Percentiles rank a stretch among this genome's conserved stretches.
Conservation (phyloP, 331 rosid species). For the Malus hybrid region DNA sequence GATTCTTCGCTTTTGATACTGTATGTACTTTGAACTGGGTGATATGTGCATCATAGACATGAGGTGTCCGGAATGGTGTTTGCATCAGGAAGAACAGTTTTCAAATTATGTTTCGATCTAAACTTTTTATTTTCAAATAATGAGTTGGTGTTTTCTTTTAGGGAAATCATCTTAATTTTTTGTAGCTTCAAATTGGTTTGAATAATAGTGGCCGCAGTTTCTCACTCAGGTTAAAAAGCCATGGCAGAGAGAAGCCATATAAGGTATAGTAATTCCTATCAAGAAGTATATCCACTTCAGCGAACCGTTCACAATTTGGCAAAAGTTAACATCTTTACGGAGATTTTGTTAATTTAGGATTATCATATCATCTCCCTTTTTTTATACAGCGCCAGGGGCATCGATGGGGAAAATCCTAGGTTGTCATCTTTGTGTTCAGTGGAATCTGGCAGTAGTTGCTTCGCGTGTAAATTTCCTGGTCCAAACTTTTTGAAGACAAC, state of each 20-base stretch:
- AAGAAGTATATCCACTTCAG: neutral
- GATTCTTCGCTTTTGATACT: neutral
- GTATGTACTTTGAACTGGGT: neutral
- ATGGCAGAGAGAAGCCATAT: neutral
- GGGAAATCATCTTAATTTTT: neutral
- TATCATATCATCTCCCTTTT: neutral
- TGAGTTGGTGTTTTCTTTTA: neutral
- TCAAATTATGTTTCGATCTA: neutral
- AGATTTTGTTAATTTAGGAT: conserved; percentile 2
- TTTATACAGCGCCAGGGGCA: conserved; percentile 24
- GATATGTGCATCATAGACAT: neutral
- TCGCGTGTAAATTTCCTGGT: conserved; percentile 6
- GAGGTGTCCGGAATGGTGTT: neutral
- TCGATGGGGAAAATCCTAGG: conserved; percentile 19
- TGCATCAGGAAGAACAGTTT: neutral
- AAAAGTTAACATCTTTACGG: neutral
- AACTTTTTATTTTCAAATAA: neutral
- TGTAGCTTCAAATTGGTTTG: neutral
- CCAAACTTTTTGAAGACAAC: conserved; percentile 15
- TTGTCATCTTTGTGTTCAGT: conserved; percentile 22
- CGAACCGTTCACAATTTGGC: neutral
- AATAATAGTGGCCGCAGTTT: neutral
- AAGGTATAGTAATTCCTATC: neutral
- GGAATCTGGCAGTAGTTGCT: conserved; percentile 28
- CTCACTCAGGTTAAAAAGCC: neutral